Evolutionary conservation across 495 filamentous ascomycete species (phyloP).

Genomic region (Xylaria venustula): DNA sequence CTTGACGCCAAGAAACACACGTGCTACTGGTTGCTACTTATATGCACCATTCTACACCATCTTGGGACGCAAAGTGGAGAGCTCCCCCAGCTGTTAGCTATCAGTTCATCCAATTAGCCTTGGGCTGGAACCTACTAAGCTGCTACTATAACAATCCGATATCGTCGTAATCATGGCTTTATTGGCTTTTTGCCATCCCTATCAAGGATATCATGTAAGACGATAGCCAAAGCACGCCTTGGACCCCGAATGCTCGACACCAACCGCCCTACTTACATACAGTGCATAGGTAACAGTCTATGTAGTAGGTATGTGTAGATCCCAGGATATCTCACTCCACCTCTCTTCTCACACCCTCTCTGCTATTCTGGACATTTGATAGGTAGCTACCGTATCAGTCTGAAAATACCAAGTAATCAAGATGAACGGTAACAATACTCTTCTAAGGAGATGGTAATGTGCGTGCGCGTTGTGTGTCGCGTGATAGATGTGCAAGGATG

Average conservation of each 20-base stretch:
- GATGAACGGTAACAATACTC: too few relatives aligned
- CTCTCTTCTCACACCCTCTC: too few relatives aligned
- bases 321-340: neutral
- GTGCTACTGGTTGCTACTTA: neutral
- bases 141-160: neutral
- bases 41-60: neutral
- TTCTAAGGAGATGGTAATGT: neutral
- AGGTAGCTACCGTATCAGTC: too few relatives aligned
- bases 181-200: neutral
- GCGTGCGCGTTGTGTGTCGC: neutral
- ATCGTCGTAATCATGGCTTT: slow-evolving; percentile 1
- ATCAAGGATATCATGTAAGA: neutral
- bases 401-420: too few relatives aligned
- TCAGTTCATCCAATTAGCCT: too few relatives aligned
- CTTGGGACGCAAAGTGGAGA: too few relatives aligned
- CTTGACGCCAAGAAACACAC: neutral
- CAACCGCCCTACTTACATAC: too few relatives aligned
- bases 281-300: too few relatives aligned
- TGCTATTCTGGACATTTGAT: neutral
- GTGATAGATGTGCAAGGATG: slow-evolving; percentile 4
- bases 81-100: slow-evolving; percentile 1
- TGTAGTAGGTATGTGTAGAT: too few relatives aligned
- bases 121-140: too few relatives aligned
- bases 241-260: neutral
- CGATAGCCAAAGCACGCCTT: neutral